Base-by-base conservation (phyloP, 768 basidiomycete genomes). In the Amanita rimosa region DNA sequence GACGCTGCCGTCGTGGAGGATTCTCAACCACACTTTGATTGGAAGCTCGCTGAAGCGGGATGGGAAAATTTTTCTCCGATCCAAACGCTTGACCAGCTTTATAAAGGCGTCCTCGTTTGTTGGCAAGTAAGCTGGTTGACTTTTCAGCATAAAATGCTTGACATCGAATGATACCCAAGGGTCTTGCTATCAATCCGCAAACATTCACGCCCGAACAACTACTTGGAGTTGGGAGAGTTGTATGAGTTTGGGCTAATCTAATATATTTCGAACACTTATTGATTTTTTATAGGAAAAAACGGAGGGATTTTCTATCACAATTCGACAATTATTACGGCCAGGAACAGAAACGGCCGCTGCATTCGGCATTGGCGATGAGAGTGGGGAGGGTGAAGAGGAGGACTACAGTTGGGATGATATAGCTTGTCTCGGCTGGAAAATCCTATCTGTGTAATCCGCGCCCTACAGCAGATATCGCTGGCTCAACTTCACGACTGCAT, bases 181-280 rank as follows among this genome's bases (percentile, higher is more conserved):
- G 41, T 16, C 41, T 49, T 10, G 48, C 48, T 21, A 49, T 49
- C 19, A 49, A 49, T 26, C 48, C 48, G 6, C 33, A 41, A 41
- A 49, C 48, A 7, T 43, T 49, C 48, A 49, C 48, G 1, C 48
- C 48, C 14, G 48, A 49, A 26, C 27, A 49, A 36, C 9, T 49
- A 6, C 21, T 49, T 11, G 24, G 33, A 8, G 48, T 36, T 22
- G 48, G 48, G 22, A 41, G 33, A 11, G 41, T 49, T 2, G 41
- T 49, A 35, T 4, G 48, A n/a, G 6, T 24, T 22, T 11, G 1
- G 4, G n/a, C 21, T n/a, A n/a, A 22, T 21, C 10, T 14, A 8
- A 10, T 17, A 33, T 6, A 11, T 26, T 3, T 16, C 37, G 22
- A 38, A 6, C 7, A 3, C 39, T 49, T 6, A 35, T 24, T 8